Conservation (phyloP, 371 early-diverging fungal species). For the Choanephora cucurbitarum region DNA sequence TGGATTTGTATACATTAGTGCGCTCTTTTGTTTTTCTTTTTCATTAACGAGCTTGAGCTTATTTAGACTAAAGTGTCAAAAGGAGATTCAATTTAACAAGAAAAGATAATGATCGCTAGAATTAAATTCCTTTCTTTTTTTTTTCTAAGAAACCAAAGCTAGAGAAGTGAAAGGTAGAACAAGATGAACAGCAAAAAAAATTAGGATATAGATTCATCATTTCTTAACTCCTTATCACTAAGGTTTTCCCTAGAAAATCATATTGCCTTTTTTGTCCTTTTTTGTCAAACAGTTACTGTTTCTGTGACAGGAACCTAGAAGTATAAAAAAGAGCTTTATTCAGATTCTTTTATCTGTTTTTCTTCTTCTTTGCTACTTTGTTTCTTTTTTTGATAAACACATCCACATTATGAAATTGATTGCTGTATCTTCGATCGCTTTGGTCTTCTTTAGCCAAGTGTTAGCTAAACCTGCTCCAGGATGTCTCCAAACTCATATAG, state of each 20-base stretch:
- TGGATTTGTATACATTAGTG: no score
- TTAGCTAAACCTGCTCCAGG: constrained; percentile 27
- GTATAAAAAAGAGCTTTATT: not conserved
- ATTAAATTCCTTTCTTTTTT: no score
- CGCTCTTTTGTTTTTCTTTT: no score
- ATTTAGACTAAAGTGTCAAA: no score
- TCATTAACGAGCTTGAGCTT: no score
- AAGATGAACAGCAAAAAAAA: no score
- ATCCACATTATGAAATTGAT: constrained; percentile 23
- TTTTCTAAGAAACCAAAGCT: no score
- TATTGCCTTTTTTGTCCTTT: constrained; percentile 10
- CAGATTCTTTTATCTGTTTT: not conserved
- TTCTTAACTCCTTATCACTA: no score
- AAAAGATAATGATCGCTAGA: no score
- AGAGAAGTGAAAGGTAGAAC: no score
- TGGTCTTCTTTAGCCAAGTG: constrained; percentile 11
- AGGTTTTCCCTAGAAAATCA: not conserved
- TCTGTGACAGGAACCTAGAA: not conserved
- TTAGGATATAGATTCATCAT: no score
- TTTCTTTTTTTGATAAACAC: not conserved
- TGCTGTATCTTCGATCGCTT: constrained; percentile 10
- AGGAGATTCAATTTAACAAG: no score
- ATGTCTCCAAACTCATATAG: constrained; percentile 27
- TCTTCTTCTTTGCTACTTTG: not conserved
- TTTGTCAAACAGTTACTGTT: not conserved